Conservation (phyloP, 1,284 basidiomycete species). For the Sporisorium graminicola region DNA sequence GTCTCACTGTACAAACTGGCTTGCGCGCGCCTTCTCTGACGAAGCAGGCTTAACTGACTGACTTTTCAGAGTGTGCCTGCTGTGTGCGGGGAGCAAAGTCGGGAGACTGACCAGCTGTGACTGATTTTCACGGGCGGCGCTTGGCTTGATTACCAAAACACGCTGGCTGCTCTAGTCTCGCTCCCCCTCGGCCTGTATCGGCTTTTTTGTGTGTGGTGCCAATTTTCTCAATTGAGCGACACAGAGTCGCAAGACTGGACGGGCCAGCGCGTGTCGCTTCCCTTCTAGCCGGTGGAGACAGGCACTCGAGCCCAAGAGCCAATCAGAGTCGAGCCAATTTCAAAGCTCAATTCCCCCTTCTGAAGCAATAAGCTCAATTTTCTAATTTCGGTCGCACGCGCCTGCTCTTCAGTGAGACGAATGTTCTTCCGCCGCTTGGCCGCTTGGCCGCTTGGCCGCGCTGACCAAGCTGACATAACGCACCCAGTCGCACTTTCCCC, state of each 20-base stretch:
- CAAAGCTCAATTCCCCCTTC: too few species aligned
- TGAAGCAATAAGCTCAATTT: neutral
- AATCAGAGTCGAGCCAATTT: conserved; percentile 31
- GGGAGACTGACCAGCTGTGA: conserved; percentile 14
- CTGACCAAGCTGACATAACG: conserved; percentile 28
- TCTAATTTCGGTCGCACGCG: neutral
- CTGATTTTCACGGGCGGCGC: conserved; percentile 5
- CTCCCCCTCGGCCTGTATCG: conserved; percentile 25
- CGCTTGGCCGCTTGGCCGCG: neutral
- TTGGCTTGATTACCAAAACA: conserved; percentile 45
- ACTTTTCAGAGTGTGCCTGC: too few species aligned
- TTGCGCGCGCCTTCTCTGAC: conserved; percentile 12
- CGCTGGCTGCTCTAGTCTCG: conserved; percentile 10
- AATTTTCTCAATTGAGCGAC: too few species aligned
- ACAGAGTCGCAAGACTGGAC: too few species aligned
- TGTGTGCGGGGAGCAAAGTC: too few species aligned
- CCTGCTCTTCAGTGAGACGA: neutral
- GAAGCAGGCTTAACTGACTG: neutral
- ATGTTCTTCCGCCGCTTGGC: conserved; percentile 15
- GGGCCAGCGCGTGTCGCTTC: neutral
- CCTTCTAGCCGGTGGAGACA: neutral
- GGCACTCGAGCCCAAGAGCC: neutral
- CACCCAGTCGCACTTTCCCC: conserved; percentile 15
- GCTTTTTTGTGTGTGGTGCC: too few species aligned
- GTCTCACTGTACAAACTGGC: neutral